phyloP scores from a whole-genome alignment of 805 yeast genomes.

The Alloascoidea africana region DNA sequence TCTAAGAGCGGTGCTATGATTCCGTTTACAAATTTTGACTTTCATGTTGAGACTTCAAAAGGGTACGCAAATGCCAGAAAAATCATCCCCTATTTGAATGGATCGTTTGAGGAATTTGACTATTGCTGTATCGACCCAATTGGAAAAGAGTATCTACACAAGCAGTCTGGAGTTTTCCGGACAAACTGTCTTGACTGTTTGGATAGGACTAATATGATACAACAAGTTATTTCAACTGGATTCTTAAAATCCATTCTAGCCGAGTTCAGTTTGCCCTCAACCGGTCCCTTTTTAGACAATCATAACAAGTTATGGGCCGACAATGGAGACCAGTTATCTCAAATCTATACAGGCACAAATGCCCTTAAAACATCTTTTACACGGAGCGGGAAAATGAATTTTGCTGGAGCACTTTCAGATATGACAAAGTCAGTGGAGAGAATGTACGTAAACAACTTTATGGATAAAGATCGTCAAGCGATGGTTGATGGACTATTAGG shows the following conservation, averaged over 20 bases:
- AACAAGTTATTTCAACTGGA: conserved; percentile 58
- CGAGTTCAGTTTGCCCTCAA: conserved; percentile 21
- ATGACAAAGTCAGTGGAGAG: conserved; percentile 92
- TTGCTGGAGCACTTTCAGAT: conserved; percentile 95
- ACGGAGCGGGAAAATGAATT: conserved; percentile 88
- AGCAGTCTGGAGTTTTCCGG: conserved; percentile 84
- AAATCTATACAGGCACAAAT: conserved; percentile 94
- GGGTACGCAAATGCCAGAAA: conserved; percentile 75
- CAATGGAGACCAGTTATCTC: conserved; percentile 92
- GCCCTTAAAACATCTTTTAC: conserved; percentile 92
- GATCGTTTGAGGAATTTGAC: conserved; percentile 63
- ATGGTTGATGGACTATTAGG: conserved; percentile 83
- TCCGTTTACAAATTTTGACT: conserved; percentile 74
- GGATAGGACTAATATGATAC: conserved; percentile 81
- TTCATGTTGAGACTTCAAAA: conserved; percentile 84
- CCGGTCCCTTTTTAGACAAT: conserved; percentile 18
- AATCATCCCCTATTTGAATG: conserved; percentile 46
- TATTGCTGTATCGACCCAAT: conserved; percentile 61
- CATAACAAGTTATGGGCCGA: conserved; percentile 95
- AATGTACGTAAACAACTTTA: conserved; percentile 90
- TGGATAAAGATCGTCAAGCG: conserved; percentile 82
- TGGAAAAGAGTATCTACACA: conserved; percentile 37
- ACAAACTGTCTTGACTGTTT: conserved; percentile 91
- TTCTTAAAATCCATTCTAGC: conserved; percentile 43
- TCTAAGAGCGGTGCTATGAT: conserved; percentile 21